phyloP scores from a whole-genome alignment of 2,329 filamentous ascomycete genomes.

The Pyrenochaeta sp. region DNA sequence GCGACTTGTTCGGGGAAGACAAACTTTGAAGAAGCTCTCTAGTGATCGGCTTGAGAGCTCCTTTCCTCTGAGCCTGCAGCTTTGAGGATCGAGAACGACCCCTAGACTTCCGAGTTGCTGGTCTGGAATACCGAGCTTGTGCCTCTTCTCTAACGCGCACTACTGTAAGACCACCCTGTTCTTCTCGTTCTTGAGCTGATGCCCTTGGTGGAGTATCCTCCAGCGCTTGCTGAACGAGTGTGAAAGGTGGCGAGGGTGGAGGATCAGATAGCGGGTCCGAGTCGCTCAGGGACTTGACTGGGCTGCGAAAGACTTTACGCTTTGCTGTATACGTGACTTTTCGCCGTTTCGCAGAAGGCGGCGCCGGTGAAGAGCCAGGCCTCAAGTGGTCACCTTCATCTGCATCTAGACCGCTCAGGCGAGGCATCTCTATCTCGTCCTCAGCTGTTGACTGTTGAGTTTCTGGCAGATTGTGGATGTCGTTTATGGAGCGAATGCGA shows the following conservation, averaged over 20 bases:
- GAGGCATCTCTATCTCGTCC: constrained; percentile 44
- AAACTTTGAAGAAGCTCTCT: constrained; percentile 30
- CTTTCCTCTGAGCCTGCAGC: constrained; percentile 29
- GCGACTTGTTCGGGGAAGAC: constrained; percentile 29
- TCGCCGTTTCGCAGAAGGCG: constrained; percentile 41
- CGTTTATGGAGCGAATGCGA: constrained; percentile 42
- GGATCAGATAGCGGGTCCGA: constrained; percentile 22
- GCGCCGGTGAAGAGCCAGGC: constrained; percentile 30
- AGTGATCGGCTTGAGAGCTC: constrained; percentile 40
- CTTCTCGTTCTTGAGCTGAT: constrained; percentile 41
- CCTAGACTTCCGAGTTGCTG: constrained; percentile 36
- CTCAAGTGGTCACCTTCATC: constrained; percentile 45
- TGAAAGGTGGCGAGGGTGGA: constrained; percentile 20
- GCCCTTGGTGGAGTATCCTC: constrained; percentile 28
- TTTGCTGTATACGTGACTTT: constrained; percentile 37
- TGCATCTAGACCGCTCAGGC: constrained; percentile 42
- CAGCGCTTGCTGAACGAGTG: constrained; percentile 29
- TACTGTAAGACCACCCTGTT: constrained; percentile 46
- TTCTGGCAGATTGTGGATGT: constrained; percentile 48
- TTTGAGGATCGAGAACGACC: constrained; percentile 22
- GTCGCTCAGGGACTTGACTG: constrained; percentile 17
- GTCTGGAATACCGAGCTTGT: constrained; percentile 21
- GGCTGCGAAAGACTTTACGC: constrained; percentile 28
- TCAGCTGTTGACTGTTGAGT: constrained; percentile 43
- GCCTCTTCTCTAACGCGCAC: constrained; percentile 27